Evolutionary conservation across 768 basidiomycete genomes (phyloP).

Genomic region (Boletus subcaerulescens): DNA sequence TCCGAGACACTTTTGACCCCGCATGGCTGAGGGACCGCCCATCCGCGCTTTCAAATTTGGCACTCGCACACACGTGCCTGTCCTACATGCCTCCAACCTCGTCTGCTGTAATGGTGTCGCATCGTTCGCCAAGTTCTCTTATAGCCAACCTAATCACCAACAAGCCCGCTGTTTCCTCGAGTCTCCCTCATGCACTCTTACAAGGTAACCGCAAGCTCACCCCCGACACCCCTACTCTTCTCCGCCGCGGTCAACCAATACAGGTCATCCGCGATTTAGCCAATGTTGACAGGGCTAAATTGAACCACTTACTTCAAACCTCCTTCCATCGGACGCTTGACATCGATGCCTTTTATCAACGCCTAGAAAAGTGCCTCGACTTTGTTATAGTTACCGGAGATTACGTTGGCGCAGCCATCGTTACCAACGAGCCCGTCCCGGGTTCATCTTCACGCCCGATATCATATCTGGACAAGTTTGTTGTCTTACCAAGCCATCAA

Average conservation of each 20-base stretch:
- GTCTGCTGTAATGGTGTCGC: slow-evolving; percentile 95
- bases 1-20: slow-evolving; percentile 77
- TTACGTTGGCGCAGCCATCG: slow-evolving; percentile 92
- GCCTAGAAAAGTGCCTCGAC: slow-evolving; percentile 76
- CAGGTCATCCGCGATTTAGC: slow-evolving; percentile 67
- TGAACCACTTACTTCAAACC: slow-evolving; percentile 82
- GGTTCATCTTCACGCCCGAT: slow-evolving; percentile 44
- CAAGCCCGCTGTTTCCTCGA: slow-evolving; percentile 93
- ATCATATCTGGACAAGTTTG: slow-evolving; percentile 98
- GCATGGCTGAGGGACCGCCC: slow-evolving; percentile 79
- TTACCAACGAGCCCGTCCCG: slow-evolving; percentile 62
- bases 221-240: slow-evolving; percentile 86
- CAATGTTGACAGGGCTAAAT: slow-evolving; percentile 72
- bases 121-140: slow-evolving; percentile 91
- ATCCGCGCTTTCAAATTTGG: slow-evolving; percentile 81
- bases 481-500: slow-evolving; percentile 90
- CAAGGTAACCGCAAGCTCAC: slow-evolving; percentile 85
- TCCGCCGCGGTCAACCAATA: slow-evolving; percentile 86
- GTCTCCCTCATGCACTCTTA: slow-evolving; percentile 89
- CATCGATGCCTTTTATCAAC: slow-evolving; percentile 69
- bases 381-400: slow-evolving; percentile 94
- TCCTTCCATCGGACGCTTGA: slow-evolving; percentile 79
- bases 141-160: slow-evolving; percentile 98
- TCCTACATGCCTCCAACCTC: slow-evolving; percentile 90
- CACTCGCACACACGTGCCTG: slow-evolving; percentile 82